phyloP scores from a whole-genome alignment of 164 flowering plant species.

The Umbellularia californica region DNA sequence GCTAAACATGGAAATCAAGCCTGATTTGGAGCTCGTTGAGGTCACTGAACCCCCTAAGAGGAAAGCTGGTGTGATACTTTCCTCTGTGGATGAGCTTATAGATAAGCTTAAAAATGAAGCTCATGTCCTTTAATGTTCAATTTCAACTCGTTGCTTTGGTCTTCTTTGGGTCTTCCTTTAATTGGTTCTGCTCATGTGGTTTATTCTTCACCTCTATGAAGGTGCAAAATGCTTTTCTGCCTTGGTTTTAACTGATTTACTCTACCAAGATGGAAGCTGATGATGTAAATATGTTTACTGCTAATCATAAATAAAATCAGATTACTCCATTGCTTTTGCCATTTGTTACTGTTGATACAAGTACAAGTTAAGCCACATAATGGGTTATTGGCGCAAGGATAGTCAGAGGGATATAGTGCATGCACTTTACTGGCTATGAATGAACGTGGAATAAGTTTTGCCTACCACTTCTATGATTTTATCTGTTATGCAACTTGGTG shows the following conservation, averaged over 20 bases:
- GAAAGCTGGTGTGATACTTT: constrained; percentile 74
- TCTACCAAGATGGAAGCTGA: neutral
- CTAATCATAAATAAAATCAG: neutral
- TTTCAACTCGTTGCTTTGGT: neutral
- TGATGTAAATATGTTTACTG: neutral
- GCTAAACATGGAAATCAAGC: constrained; percentile 63
- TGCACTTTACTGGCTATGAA: no score
- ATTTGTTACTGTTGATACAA: no score
- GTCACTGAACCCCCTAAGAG: constrained; percentile 94
- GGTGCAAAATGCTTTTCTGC: neutral
- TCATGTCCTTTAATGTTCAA: constrained; percentile 39
- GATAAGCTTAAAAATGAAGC: constrained; percentile 88
- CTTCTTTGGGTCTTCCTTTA: neutral
- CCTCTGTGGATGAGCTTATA: constrained; percentile 86
- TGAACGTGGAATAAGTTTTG: no score
- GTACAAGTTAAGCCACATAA: no score
- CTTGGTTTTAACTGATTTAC: neutral
- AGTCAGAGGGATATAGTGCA: no score
- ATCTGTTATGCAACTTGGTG: no score
- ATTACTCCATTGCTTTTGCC: neutral
- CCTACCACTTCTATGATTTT: no score
- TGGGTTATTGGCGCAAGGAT: no score
- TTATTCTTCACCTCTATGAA: neutral
- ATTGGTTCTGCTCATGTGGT: neutral
- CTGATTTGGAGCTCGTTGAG: constrained; percentile 72